A percentile compares a stretch with the other conserved stretches of the same genome.
phyloP scores from a whole-genome alignment of 306 rosid genomes.

The Fragaria ananassa region DNA sequence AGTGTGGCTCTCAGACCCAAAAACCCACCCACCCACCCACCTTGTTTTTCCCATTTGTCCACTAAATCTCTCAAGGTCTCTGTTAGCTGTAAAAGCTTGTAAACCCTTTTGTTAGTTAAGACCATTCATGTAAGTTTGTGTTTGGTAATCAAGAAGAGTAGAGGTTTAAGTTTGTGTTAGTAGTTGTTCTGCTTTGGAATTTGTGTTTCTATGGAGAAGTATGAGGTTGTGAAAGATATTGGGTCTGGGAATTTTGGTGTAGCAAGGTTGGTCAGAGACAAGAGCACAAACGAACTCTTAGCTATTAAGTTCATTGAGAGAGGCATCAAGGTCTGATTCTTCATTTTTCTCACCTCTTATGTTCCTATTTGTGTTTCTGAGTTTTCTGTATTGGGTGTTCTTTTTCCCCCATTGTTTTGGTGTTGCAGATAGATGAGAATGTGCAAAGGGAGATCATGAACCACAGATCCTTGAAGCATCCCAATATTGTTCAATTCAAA shows the following conservation, averaged over 20 bases:
- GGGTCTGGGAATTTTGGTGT: slow-evolving; percentile 85
- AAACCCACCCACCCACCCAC: not conserved
- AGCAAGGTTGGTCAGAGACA: slow-evolving; percentile 63
- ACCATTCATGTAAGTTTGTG: not conserved
- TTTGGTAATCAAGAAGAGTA: not conserved
- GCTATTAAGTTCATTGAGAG: slow-evolving; percentile 85
- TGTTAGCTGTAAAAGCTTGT: not conserved
- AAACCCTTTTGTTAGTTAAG: not conserved
- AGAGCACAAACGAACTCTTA: slow-evolving; percentile 41
- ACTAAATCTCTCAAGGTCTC: too few relatives aligned
- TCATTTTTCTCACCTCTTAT: not conserved
- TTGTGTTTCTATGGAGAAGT: slow-evolving; percentile 54
- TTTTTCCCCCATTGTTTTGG: not conserved
- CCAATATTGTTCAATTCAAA: slow-evolving; percentile 72
- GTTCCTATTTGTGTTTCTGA: not conserved
- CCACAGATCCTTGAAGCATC: slow-evolving; percentile 84
- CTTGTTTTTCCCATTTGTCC: not conserved
- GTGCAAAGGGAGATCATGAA: slow-evolving; percentile 86
- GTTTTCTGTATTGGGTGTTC: not conserved
- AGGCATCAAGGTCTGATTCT: slow-evolving; percentile 56
- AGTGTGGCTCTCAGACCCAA: not conserved
- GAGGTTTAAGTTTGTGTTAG: not conserved
- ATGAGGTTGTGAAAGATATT: slow-evolving; percentile 68
- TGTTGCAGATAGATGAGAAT: slow-evolving; percentile 66
- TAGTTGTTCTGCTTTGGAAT: not conserved